A percentile compares a stretch with the other conserved stretches of the same genome.
phyloP scores from a whole-genome alignment of 2,329 filamentous ascomycete genomes.

The Aspergillus fischeri region DNA sequence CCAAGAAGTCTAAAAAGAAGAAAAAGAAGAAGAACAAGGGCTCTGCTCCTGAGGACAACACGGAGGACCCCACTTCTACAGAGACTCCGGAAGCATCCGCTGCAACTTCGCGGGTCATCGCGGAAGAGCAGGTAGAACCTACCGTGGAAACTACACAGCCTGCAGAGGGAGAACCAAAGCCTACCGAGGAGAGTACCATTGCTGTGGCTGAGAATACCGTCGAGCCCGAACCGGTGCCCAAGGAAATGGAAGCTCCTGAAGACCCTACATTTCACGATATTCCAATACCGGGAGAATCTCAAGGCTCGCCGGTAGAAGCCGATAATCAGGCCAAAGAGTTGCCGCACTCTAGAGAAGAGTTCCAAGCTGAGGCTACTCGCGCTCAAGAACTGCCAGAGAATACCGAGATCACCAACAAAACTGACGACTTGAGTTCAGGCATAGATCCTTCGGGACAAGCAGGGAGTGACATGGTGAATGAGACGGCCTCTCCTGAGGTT shows the following conservation, averaged over 20 bases:
- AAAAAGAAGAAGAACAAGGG: conserved; percentile 18
- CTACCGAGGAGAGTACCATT: neutral
- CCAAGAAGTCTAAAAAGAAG: conserved; percentile 27
- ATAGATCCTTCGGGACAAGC: neutral
- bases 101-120: neutral
- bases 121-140: neutral
- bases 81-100: neutral
- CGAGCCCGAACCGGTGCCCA: neutral
- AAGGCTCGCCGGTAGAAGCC: neutral
- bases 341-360: neutral
- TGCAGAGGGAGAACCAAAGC: neutral
- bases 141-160: neutral
- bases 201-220: neutral
- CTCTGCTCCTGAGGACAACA: conserved; percentile 4
- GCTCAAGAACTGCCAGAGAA: neutral
- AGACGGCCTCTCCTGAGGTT: neutral
- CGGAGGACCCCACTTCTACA: neutral
- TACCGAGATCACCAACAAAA: too few relatives aligned
- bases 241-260: neutral
- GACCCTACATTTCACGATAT: neutral
- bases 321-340: neutral
- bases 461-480: neutral
- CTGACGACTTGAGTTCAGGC: too few relatives aligned
- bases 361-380: neutral
- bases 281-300: neutral